These are phyloP conservation scores for Cytospora piceicola DNA, from an alignment of 2,329 filamentous ascomycete genomes.

Conservation along the genomic window DNA sequence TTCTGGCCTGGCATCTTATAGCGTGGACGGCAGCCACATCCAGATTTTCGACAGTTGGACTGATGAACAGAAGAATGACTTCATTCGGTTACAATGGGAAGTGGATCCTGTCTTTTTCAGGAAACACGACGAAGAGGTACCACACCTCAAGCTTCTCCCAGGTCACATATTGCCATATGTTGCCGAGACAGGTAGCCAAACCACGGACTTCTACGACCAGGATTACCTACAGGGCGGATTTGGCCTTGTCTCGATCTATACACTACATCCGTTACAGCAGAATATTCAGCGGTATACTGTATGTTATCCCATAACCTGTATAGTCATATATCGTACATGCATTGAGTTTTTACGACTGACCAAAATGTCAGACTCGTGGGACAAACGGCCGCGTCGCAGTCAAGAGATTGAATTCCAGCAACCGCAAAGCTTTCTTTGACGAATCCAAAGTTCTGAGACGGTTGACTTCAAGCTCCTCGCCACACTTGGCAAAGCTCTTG, in stretches of 20 bases:
- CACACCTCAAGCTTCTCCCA: neutral
- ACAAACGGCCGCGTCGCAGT: neutral
- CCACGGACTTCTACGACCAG: neutral
- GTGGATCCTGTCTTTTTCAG: neutral
- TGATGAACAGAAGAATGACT: neutral
- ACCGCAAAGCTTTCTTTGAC: neutral
- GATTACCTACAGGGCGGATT: neutral
- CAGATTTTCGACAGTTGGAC: neutral
- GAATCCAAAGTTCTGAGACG: neutral
- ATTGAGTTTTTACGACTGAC: neutral
- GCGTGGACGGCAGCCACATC: neutral
- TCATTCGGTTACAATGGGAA: neutral
- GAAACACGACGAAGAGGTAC: neutral
- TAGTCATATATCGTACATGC: neutral
- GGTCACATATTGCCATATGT: conserved; percentile 1
- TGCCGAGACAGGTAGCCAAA: neutral
- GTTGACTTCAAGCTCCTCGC: neutral
- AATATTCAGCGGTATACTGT: too few relatives aligned
- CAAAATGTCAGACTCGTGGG: neutral
- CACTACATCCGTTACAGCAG: too few relatives aligned
- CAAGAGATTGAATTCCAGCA: neutral
- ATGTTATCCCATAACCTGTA: neutral
- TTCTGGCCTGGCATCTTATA: neutral
- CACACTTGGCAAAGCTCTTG: neutral
- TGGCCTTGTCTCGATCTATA: too few relatives aligned